Conservation (phyloP, 208 protist genomes). For the Leishmania major region DNA sequence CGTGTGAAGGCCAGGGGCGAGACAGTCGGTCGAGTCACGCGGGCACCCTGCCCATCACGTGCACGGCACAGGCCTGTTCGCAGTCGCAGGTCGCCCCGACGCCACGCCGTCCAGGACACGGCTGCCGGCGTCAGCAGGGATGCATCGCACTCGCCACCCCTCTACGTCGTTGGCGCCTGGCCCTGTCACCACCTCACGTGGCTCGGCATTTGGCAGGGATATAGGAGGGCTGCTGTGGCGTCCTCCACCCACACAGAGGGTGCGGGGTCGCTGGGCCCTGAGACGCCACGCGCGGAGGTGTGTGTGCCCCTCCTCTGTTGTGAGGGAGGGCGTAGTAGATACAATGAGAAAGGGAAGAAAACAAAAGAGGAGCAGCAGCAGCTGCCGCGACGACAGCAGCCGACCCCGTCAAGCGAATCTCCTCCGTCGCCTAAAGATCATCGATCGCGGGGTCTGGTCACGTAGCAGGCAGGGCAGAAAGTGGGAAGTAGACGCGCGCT, state of each 20-base stretch:
- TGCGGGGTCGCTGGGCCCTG: neutral
- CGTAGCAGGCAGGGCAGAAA: too few species aligned
- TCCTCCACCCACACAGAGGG: neutral
- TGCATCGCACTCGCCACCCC: neutral
- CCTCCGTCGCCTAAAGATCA: too few species aligned
- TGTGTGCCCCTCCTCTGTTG: neutral
- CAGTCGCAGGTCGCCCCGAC: neutral
- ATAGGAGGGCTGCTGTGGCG: neutral
- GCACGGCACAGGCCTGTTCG: neutral
- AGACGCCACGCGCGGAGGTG: neutral
- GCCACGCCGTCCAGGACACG: neutral
- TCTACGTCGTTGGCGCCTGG: neutral
- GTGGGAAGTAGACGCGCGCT: neutral
- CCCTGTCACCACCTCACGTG: neutral
- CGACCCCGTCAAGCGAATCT: neutral
- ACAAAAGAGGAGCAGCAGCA: neutral
- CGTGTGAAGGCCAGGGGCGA: neutral
- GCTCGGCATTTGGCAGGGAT: neutral
- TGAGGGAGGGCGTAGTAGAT: neutral
- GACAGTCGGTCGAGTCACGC: neutral
- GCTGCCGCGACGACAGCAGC: neutral
- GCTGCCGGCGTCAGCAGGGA: neutral
- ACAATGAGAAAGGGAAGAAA: neutral
- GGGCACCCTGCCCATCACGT: neutral
- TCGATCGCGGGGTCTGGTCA: neutral